Evolutionary conservation across 805 yeast species (phyloP).

Genomic region (Candida montana): DNA sequence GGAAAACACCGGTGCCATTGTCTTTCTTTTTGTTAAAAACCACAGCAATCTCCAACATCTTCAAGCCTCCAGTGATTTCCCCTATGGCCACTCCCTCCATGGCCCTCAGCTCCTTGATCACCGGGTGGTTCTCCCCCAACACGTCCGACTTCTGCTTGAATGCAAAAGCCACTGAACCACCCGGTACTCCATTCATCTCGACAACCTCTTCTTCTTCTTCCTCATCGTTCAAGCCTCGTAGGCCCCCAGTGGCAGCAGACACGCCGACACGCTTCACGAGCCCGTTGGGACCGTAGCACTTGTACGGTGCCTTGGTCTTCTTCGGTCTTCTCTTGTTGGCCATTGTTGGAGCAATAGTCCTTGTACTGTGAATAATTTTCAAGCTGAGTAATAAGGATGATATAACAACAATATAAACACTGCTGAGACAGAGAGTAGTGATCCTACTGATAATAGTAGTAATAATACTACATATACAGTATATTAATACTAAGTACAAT

Average conservation of each 20-base stretch:
- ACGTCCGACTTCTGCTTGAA: background rate
- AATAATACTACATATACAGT: no score
- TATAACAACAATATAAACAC: no score
- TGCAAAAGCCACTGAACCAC: slow-evolving; percentile 1
- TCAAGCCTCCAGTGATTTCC: slow-evolving; percentile 1
- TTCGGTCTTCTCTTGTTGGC: slow-evolving; percentile 87
- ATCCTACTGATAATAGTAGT: no score
- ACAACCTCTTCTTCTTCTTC: slow-evolving; percentile 27
- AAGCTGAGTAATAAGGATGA: no score
- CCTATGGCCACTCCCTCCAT: background rate
- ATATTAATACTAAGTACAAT: no score
- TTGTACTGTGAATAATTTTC: no score
- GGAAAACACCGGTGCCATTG: slow-evolving; percentile 14
- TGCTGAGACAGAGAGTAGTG: no score
- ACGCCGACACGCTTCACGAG: slow-evolving; percentile 28
- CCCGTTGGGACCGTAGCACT: slow-evolving; percentile 55
- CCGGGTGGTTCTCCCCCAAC: background rate
- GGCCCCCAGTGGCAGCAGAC: slow-evolving; percentile 29
- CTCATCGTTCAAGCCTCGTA: slow-evolving; percentile 22
- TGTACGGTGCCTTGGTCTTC: slow-evolving; percentile 74
- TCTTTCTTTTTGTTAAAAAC: slow-evolving; percentile 5
- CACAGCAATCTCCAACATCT: slow-evolving; percentile 13
- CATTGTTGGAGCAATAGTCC: no score
- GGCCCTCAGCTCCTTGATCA: background rate
- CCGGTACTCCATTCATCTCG: slow-evolving; percentile 16